Evolutionary conservation across 192 early-diverging fungal species (phyloP).

Genomic region (Coemansia sp.): DNA sequence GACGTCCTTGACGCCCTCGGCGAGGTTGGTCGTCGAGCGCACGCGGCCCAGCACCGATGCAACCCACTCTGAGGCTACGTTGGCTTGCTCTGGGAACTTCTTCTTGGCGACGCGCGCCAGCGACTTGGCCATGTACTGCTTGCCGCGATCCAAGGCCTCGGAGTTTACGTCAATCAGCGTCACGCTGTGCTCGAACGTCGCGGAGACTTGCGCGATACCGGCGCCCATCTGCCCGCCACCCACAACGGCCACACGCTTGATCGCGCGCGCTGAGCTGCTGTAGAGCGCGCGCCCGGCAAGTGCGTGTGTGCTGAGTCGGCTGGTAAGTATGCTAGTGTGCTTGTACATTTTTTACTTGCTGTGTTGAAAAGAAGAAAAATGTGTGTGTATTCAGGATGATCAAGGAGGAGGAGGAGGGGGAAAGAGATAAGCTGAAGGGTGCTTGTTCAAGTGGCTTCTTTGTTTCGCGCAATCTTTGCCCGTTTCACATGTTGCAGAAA

Average conservation of each 20-base stretch:
- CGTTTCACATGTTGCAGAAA: no score
- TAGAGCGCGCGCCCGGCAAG: conserved; percentile 3
- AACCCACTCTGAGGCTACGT: conserved; percentile 63
- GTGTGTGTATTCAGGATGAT: no score
- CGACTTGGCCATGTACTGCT: conserved; percentile 80
- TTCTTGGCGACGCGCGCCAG: conserved; percentile 87
- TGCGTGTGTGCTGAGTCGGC: no score
- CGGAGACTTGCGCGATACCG: conserved; percentile 87
- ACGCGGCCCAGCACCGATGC: conserved; percentile 70
- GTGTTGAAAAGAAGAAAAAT: no score
- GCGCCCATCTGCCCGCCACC: conserved; percentile 89
- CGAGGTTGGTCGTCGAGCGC: conserved; percentile 61
- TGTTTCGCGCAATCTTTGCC: no score
- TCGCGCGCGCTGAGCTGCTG: conserved; percentile 5
- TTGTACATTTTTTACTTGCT: no score
- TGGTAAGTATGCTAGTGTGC: no score
- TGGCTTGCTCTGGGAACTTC: conserved; percentile 72
- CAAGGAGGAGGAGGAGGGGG: no score
- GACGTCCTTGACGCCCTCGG: conserved; percentile 57
- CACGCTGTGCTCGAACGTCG: conserved; percentile 74
- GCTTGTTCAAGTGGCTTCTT: no score
- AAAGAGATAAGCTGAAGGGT: no score
- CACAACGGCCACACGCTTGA: conserved; percentile 67
- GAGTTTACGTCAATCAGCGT: conserved; percentile 82
- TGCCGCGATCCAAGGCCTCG: conserved; percentile 72